Percentiles rank a stretch among this genome's conserved stretches.
phyloP scores from a whole-genome alignment of 768 basidiomycete species.

The Chlorophyllum brunneum region DNA sequence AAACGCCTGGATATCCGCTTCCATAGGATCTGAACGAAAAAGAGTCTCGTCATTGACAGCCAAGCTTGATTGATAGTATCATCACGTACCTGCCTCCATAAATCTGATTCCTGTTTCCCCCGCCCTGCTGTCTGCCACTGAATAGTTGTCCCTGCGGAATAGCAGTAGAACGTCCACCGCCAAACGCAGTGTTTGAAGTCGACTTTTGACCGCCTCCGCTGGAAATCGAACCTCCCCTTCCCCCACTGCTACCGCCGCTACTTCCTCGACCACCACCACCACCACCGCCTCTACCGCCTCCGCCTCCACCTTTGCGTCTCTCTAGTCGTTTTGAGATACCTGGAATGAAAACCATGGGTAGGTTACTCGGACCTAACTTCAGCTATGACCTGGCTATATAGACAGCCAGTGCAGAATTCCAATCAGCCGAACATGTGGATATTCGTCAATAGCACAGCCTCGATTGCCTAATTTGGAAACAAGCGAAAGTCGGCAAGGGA shows the following conservation, averaged over 20 bases:
- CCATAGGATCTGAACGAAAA: conserved; percentile 43
- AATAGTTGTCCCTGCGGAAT: conserved; percentile 45
- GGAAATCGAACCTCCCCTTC: conserved; percentile 18
- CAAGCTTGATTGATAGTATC: not conserved
- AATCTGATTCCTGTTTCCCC: conserved; percentile 42
- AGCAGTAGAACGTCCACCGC: conserved; percentile 26
- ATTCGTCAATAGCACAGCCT: too few species aligned
- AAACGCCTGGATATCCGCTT: conserved; percentile 57
- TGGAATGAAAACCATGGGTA: conserved; percentile 22
- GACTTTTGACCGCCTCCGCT: conserved; percentile 16
- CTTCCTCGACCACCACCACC: conserved; percentile 10
- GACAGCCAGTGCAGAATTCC: too few species aligned
- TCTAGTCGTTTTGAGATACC: conserved; percentile 22
- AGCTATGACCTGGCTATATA: too few species aligned
- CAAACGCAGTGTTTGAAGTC: conserved; percentile 23
- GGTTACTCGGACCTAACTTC: not conserved
- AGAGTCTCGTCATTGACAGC: conserved; percentile 9
- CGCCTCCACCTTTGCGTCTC: conserved; percentile 26
- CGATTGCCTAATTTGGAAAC: too few species aligned
- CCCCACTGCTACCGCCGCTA: conserved; percentile 15
- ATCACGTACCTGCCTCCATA: conserved; percentile 39
- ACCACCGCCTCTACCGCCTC: conserved; percentile 17
- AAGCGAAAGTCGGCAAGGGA: too few species aligned
- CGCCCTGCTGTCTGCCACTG: conserved; percentile 47
- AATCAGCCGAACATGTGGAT: too few species aligned